A percentile compares a stretch with the other conserved stretches of the same genome.
phyloP scores from a whole-genome alignment of 768 basidiomycete species.

The Termitomyces sp. region DNA sequence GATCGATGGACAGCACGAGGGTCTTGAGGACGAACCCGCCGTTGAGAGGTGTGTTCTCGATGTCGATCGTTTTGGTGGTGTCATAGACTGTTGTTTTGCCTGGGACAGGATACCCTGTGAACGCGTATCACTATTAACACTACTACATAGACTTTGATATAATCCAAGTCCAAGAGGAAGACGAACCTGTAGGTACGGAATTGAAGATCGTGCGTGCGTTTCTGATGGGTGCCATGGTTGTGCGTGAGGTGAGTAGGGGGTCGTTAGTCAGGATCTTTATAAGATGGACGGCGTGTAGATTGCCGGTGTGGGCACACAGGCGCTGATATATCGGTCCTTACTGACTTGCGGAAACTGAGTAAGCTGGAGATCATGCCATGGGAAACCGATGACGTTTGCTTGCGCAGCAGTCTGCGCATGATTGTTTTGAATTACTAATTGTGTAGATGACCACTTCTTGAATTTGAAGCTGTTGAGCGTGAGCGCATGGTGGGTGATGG shows the following conservation, averaged over 20 bases:
- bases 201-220: slow-evolving; percentile 2
- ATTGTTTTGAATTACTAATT: neutral
- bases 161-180: neutral
- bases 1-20: slow-evolving; percentile 39
- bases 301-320: neutral
- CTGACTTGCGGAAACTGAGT: neutral
- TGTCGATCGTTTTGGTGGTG: slow-evolving; percentile 39
- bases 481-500: too few relatives aligned
- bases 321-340: neutral
- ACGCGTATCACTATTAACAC: neutral
- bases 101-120: slow-evolving; percentile 34
- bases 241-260: neutral
- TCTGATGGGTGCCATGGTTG: neutral
- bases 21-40: slow-evolving; percentile 47
- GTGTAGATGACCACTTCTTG: too few relatives aligned
- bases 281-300: neutral
- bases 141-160: neutral
- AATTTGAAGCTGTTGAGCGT: too few relatives aligned
- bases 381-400: neutral
- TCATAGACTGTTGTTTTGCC: slow-evolving; percentile 44
- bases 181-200: neutral
- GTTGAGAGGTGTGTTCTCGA: slow-evolving; percentile 36
- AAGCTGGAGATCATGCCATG: neutral
- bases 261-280: neutral
- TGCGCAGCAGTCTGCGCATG: neutral